Conservation (phyloP, 2,329 filamentous ascomycete species). For the Calonectria ilicicola region DNA sequence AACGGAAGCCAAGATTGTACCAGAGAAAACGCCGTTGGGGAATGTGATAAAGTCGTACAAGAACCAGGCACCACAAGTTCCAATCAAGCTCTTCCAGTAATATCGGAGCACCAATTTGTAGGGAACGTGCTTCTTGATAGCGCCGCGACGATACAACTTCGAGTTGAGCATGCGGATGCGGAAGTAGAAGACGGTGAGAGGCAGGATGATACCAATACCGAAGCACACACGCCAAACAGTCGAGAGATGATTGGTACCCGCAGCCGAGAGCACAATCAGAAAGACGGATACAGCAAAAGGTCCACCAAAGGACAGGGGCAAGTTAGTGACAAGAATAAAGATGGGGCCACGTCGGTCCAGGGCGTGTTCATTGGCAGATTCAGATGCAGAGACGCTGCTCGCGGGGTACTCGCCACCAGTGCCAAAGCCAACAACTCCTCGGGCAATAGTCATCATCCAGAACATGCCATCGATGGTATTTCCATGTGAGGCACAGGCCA, state of each 20-base stretch:
- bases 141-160: slow-evolving; percentile 62
- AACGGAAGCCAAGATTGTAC: slow-evolving; percentile 55
- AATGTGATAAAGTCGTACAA: slow-evolving; percentile 63
- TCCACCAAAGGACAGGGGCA: slow-evolving; percentile 47
- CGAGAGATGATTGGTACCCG: slow-evolving; percentile 48
- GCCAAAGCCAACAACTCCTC: slow-evolving; percentile 62
- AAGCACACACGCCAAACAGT: slow-evolving; percentile 63
- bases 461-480: slow-evolving; percentile 61
- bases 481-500: slow-evolving; percentile 60
- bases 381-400: slow-evolving; percentile 58
- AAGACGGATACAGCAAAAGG: slow-evolving; percentile 57
- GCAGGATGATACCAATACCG: slow-evolving; percentile 60
- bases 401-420: slow-evolving; percentile 61
- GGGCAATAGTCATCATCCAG: slow-evolving; percentile 63
- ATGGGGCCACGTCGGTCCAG: slow-evolving; percentile 53
- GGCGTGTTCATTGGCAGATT: slow-evolving; percentile 60
- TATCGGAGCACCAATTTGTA: slow-evolving; percentile 62
- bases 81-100: slow-evolving; percentile 66
- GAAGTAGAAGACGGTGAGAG: slow-evolving; percentile 67
- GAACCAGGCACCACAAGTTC: slow-evolving; percentile 68
- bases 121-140: slow-evolving; percentile 64
- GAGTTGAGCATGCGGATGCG: slow-evolving; percentile 65
- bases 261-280: slow-evolving; percentile 57
- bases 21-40: slow-evolving; percentile 60
- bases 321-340: slow-evolving; percentile 61